Conservation (phyloP, 257 asterid species). For the Penstemon barbatus region DNA sequence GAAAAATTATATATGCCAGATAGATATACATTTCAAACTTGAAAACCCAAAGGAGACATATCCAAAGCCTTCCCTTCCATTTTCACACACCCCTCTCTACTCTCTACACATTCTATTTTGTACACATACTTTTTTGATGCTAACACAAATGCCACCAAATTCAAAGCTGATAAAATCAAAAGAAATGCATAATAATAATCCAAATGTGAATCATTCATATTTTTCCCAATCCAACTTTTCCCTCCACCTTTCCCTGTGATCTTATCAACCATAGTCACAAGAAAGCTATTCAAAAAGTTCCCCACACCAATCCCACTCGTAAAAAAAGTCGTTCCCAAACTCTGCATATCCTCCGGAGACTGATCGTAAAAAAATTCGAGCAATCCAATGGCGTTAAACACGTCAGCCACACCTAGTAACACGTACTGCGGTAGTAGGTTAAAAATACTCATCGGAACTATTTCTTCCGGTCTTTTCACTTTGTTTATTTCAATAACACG, state of each 20-base stretch:
- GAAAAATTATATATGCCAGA: neutral
- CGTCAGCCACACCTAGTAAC: slow-evolving; percentile 70
- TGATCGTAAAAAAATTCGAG: slow-evolving; percentile 86
- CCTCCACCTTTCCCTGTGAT: slow-evolving; percentile 55
- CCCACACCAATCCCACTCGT: slow-evolving; percentile 87
- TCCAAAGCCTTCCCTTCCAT: slow-evolving; percentile 45
- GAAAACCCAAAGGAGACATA: slow-evolving; percentile 34
- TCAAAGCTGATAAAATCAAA: slow-evolving; percentile 45
- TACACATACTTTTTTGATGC: slow-evolving; percentile 66
- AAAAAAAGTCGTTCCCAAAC: slow-evolving; percentile 81
- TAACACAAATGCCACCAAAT: slow-evolving; percentile 51
- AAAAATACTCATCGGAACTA: slow-evolving; percentile 73
- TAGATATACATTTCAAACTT: slow-evolving; percentile 28
- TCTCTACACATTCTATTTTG: slow-evolving; percentile 54
- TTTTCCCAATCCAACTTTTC: slow-evolving; percentile 86
- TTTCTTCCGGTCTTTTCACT: slow-evolving; percentile 33
- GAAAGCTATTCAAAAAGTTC: slow-evolving; percentile 76
- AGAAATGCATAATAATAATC: slow-evolving; percentile 75
- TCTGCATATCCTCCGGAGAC: slow-evolving; percentile 84
- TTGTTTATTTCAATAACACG: slow-evolving; percentile 33
- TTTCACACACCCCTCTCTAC: slow-evolving; percentile 39
- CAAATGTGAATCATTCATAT: slow-evolving; percentile 75
- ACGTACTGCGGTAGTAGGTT: slow-evolving; percentile 68
- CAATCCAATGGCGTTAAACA: slow-evolving; percentile 75
- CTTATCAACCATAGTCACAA: slow-evolving; percentile 72